Conservation (phyloP, 2,329 filamentous ascomycete genomes). For the Penicillium sumatraense region DNA sequence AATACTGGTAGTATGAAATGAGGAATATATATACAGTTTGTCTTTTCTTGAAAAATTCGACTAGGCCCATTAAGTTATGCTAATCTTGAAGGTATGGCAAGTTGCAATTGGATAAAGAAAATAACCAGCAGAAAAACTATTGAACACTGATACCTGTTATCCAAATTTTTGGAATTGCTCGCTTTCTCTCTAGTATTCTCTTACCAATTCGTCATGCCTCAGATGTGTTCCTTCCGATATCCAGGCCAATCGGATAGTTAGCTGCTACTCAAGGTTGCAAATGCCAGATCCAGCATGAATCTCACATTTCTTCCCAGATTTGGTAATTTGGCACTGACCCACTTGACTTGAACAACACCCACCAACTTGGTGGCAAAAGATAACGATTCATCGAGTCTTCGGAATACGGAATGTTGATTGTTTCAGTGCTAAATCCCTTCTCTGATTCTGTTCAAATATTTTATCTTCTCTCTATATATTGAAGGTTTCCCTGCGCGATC, state of each 20-base stretch:
- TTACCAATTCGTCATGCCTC: too few species aligned
- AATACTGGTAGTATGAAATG: too few species aligned
- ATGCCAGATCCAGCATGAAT: background rate
- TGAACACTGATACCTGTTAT: too few species aligned
- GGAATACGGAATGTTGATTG: background rate
- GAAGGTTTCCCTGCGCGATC: background rate
- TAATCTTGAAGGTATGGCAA: too few species aligned
- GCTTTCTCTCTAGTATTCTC: too few species aligned
- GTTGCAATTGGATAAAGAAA: too few species aligned
- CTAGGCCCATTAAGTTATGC: too few species aligned
- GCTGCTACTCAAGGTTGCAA: background rate
- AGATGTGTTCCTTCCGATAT: too few species aligned
- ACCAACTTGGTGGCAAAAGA: background rate
- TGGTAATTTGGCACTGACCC: background rate
- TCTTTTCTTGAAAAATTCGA: too few species aligned
- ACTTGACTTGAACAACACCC: background rate
- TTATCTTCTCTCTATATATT: background rate
- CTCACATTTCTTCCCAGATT: conserved; percentile 1
- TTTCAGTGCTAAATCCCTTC: background rate
- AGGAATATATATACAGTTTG: too few species aligned
- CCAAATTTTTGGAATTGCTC: too few species aligned
- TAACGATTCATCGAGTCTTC: background rate
- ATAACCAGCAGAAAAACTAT: too few species aligned
- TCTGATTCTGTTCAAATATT: background rate
- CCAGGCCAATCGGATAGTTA: background rate